A percentile compares a stretch with the other conserved stretches of the same genome.
phyloP scores from a whole-genome alignment of 1,139 yeast species.

The Scheffersomyces parashehatae region DNA sequence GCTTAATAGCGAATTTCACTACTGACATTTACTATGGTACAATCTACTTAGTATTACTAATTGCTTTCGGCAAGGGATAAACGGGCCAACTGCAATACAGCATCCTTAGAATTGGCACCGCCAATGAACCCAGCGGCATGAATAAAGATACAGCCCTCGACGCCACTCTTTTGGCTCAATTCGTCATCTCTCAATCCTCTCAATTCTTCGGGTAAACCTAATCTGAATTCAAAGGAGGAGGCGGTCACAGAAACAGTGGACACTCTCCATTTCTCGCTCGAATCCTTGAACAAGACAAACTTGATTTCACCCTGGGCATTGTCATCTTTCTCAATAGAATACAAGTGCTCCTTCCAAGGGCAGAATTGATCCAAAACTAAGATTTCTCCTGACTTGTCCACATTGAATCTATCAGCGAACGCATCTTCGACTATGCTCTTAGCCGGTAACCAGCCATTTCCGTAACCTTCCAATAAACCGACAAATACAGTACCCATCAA shows the following conservation, averaged over 20 bases:
- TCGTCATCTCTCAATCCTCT: slow-evolving; percentile 92
- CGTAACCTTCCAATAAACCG: slow-evolving; percentile 67
- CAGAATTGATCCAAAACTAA: slow-evolving; percentile 71
- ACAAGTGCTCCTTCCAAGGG: slow-evolving; percentile 95
- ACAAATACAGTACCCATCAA: slow-evolving; percentile 83
- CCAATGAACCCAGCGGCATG: slow-evolving; percentile 99
- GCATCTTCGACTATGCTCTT: slow-evolving; percentile 74
- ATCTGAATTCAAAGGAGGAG: slow-evolving; percentile 79
- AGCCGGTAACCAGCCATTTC: slow-evolving; percentile 91
- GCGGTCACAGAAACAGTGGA: slow-evolving; percentile 82
- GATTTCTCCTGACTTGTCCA: slow-evolving; percentile 68
- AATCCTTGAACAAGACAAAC: slow-evolving; percentile 80
- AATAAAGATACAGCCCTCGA: slow-evolving; percentile 83
- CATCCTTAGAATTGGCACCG: slow-evolving; percentile 81
- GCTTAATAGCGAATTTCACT: too few species aligned
- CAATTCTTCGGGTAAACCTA: slow-evolving; percentile 86
- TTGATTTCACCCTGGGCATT: slow-evolving; percentile 56
- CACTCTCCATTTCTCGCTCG: slow-evolving; percentile 77
- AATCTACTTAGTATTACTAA: neutral
- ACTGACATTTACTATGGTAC: neutral
- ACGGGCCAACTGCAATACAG: slow-evolving; percentile 75
- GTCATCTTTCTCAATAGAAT: slow-evolving; percentile 66
- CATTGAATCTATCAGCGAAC: slow-evolving; percentile 52
- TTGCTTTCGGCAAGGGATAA: slow-evolving; percentile 12
- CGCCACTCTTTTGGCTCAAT: slow-evolving; percentile 69